phyloP scores from a whole-genome alignment of 129 eudicot genomes.

The Tagetes patula region DNA sequence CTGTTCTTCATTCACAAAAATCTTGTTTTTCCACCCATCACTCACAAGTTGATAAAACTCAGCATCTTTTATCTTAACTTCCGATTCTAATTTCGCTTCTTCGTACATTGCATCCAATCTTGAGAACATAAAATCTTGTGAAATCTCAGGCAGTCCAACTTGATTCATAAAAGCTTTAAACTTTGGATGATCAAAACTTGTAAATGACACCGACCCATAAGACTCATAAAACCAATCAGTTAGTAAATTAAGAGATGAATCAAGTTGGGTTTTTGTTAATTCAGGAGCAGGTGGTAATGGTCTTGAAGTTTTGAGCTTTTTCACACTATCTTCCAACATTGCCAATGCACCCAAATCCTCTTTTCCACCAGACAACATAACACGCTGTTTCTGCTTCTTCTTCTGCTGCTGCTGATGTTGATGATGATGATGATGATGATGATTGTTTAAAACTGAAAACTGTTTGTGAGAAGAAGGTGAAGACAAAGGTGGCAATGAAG shows the following conservation, averaged over 20 bases:
- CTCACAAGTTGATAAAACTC: conserved; percentile 62
- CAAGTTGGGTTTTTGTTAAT: conserved; percentile 52
- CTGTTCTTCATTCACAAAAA: conserved; percentile 39
- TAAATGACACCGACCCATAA: conserved; percentile 65
- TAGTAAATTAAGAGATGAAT: conserved; percentile 49
- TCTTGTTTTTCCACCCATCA: conserved; percentile 62
- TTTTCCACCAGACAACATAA: conserved; percentile 65
- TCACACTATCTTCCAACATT: conserved; percentile 79
- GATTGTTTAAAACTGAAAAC: background rate
- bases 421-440: conserved; percentile 6
- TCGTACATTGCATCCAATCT: conserved; percentile 68
- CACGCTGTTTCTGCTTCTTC: conserved; percentile 29
- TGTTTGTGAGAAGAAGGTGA: conserved; percentile 55
- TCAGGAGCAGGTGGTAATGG: conserved; percentile 53
- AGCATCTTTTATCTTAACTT: conserved; percentile 63
- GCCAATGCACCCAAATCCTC: conserved; percentile 78
- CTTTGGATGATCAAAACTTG: conserved; percentile 82
- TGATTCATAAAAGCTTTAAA: conserved; percentile 71
- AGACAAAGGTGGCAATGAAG: conserved; percentile 47
- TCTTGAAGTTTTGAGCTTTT: conserved; percentile 70
- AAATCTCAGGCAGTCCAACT: conserved; percentile 62
- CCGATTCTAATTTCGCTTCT: conserved; percentile 60
- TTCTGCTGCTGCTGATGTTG: background rate
- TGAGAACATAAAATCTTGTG: conserved; percentile 44
- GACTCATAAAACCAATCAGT: conserved; percentile 88